Conservation (phyloP, 768 basidiomycete species). For the Sporobolomyces pararoseus region DNA sequence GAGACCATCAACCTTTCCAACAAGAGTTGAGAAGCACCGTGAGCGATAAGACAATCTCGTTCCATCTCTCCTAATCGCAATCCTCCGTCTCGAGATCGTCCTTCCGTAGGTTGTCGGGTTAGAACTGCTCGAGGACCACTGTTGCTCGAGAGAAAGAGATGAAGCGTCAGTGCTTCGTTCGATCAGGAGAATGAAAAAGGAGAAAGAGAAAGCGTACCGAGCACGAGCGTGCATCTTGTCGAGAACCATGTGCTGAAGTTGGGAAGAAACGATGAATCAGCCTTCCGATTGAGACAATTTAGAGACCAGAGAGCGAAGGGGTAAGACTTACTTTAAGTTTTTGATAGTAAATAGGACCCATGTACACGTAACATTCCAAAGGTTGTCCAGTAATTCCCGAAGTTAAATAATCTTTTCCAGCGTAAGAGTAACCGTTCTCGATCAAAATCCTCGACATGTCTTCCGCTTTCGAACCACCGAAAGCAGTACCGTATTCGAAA, state of each 20-base stretch:
- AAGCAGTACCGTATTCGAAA: conserved; percentile 90
- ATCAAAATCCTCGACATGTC: conserved; percentile 97
- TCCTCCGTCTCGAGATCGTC: conserved; percentile 94
- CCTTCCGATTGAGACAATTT: too few relatives aligned
- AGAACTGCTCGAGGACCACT: conserved; percentile 94
- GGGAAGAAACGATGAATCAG: conserved; percentile 56
- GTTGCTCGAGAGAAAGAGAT: conserved; percentile 27
- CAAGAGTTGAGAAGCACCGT: conserved; percentile 94
- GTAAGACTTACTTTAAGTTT: conserved; percentile 62
- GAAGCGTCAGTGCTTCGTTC: too few relatives aligned
- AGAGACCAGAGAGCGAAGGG: background rate
- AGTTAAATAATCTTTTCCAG: conserved; percentile 98
- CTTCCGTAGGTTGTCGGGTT: conserved; percentile 96
- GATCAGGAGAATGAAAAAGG: too few relatives aligned
- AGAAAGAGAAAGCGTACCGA: conserved; percentile 56
- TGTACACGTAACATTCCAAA: conserved; percentile 94
- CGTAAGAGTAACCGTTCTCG: conserved; percentile 92
- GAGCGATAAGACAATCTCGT: conserved; percentile 77
- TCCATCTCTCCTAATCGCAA: conserved; percentile 98
- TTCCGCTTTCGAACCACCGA: conserved; percentile 97
- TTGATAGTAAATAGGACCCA: conserved; percentile 69
- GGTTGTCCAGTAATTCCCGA: conserved; percentile 97
- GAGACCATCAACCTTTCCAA: conserved; percentile 98
- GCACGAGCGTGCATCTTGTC: conserved; percentile 99
- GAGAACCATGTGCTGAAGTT: conserved; percentile 79